phyloP scores from a whole-genome alignment of 345 rosid genomes.

The Lepidium sativum region DNA sequence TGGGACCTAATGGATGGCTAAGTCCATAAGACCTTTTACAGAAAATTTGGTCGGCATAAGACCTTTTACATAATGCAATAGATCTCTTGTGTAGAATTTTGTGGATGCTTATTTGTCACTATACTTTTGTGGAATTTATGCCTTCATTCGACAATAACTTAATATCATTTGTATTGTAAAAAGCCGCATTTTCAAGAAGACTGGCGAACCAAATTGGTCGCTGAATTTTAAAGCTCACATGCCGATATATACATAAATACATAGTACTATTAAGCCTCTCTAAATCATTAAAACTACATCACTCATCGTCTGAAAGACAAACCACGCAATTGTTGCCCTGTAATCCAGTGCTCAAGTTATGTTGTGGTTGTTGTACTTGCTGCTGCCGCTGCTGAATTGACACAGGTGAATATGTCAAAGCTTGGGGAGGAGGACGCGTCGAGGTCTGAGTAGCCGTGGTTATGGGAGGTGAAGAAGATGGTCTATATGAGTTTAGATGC shows the following conservation, averaged over 20 bases:
- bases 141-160: background rate
- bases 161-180: background rate
- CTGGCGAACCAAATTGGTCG: background rate
- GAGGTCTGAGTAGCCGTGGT: background rate
- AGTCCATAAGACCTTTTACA: no score
- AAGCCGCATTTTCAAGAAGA: background rate
- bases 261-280: background rate
- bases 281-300: background rate
- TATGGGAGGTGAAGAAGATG: conserved; percentile 5
- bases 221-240: background rate
- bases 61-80: no score
- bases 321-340: conserved; percentile 11
- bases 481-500: conserved; percentile 6
- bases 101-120: background rate
- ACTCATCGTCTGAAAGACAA: conserved; percentile 27
- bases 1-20: no score
- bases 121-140: background rate
- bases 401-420: background rate
- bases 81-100: no score
- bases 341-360: conserved; percentile 7
- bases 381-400: background rate
- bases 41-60: no score
- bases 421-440: background rate
- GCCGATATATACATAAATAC: background rate
- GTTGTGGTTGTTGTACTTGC: conserved; percentile 2